Evolutionary conservation across 2,329 filamentous ascomycete genomes (phyloP), one percentile per base, ranked within the genome.

Genomic region (Fusarium staphyleae): DNA sequence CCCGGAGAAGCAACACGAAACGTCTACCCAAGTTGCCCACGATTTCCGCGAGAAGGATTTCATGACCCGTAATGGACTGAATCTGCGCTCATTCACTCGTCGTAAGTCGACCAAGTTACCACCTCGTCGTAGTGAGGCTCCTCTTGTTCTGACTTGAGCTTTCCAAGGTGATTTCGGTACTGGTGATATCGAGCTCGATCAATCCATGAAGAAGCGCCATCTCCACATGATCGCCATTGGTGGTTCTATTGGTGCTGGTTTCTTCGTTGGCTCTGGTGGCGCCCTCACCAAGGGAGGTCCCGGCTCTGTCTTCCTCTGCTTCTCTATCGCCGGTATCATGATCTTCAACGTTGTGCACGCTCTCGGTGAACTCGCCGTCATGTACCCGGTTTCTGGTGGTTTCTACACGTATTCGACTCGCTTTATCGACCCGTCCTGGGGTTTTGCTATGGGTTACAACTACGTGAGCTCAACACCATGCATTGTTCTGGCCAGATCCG

Each of bases 161-260:
- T 3, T 0, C 3, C 11, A 15, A 67, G 65, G 65, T 44, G 65
- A 68, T 47, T 68, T 58, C 36, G 66, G 66, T 5, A 66, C 62
- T 22, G 66, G 66, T 9, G 60, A 24, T 15, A 49, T 68, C 42
- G 66, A 78, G 63, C 70, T 80, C 39, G 75, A 79, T 59, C 73
- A 74, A 42, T 70, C 73, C 63, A 81, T 86, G 75, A 81, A 82
- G 74, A 74, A 76, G 44, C 80, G 83, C 59, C 83, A 86, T 70
- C 71, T 86, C 62, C 80, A 86, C 72, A 85, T 85, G 82, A 85
- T 85, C 70, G 81, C 82, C 65, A 84, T 85, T 50, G 82, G 82
- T 66, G 83, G 82, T 53, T 83, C 82, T 26, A 86, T 86, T 49
- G 83, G 83, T 70, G 83, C 83, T 68, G 83, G 83, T 74, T 84